Evolutionary conservation across 148 eudicot genomes (phyloP).

Genomic region (Rhododendron henanense): DNA sequence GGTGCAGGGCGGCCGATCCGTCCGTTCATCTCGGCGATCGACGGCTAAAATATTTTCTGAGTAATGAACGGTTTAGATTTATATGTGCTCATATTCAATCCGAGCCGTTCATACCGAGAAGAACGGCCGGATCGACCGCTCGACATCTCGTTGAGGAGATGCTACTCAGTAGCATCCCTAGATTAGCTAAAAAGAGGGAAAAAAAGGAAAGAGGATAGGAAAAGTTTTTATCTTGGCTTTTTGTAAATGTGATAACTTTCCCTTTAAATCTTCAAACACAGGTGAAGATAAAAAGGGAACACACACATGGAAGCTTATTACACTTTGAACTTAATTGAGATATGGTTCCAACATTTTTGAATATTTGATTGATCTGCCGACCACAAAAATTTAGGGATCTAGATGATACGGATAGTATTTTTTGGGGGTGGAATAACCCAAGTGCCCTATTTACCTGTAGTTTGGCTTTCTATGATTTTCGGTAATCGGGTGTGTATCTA

Average conservation of each 20-base stretch:
- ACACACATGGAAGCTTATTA: constrained; percentile 5
- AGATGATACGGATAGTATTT: background rate
- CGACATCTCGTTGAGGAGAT: too few species aligned
- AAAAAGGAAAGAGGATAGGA: background rate
- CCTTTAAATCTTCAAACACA: constrained; percentile 3
- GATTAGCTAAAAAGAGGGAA: background rate
- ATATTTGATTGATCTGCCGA: constrained; percentile 6
- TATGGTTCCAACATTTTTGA: background rate
- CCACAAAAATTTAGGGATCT: constrained; percentile 6
- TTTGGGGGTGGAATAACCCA: background rate
- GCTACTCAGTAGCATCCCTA: too few species aligned
- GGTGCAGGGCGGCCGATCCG: too few species aligned
- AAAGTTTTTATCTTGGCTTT: background rate
- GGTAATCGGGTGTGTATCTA: background rate
- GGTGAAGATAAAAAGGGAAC: constrained; percentile 5
- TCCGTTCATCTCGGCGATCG: too few species aligned
- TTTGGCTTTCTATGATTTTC: background rate
- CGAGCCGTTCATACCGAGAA: too few species aligned
- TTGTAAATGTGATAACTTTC: constrained; percentile 4
- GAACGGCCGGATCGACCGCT: too few species aligned
- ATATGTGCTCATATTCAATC: too few species aligned
- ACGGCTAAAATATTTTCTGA: too few species aligned
- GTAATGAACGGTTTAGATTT: too few species aligned
- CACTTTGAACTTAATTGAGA: background rate
- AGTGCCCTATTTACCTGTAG: background rate